phyloP scores from a whole-genome alignment of 73 alveolate genomes.

The Symbiodinium pilosum region DNA sequence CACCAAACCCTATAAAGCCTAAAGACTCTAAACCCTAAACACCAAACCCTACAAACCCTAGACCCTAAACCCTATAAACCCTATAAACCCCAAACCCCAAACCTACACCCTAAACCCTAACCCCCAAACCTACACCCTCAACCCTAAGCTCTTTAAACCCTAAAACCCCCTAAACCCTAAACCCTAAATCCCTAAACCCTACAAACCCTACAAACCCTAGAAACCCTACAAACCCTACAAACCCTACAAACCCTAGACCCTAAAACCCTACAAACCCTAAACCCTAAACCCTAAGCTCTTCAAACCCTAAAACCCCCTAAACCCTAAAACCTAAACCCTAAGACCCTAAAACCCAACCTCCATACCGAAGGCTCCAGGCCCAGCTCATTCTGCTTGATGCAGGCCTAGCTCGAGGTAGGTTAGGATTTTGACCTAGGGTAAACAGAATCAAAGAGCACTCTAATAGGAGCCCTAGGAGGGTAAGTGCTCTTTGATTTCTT shows the following conservation, averaged over 20 bases:
- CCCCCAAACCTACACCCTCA: not conserved
- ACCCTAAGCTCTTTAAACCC: not conserved
- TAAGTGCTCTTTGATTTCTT: no score
- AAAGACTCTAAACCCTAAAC: not conserved
- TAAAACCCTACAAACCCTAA: not conserved
- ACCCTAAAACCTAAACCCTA: not conserved
- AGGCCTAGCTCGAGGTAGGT: not conserved
- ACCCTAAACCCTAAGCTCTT: not conserved
- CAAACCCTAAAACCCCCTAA: not conserved
- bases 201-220: not conserved
- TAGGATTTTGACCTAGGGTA: no score
- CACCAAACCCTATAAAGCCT: not conserved
- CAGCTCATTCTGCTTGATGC: conserved; percentile 81
- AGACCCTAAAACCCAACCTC: not conserved
- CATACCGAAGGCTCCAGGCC: conserved; percentile 80
- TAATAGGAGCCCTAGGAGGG: no score
- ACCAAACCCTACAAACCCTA: not conserved
- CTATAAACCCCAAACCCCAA: not conserved
- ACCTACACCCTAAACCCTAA: not conserved
- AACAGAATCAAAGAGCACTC: no score
- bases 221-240: not conserved
- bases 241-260: not conserved
- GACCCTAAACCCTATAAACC: not conserved
- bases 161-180: not conserved
- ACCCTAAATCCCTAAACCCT: not conserved